phyloP scores from a whole-genome alignment of 306 rosid species.

The Herpetospermum pedunculosum region DNA sequence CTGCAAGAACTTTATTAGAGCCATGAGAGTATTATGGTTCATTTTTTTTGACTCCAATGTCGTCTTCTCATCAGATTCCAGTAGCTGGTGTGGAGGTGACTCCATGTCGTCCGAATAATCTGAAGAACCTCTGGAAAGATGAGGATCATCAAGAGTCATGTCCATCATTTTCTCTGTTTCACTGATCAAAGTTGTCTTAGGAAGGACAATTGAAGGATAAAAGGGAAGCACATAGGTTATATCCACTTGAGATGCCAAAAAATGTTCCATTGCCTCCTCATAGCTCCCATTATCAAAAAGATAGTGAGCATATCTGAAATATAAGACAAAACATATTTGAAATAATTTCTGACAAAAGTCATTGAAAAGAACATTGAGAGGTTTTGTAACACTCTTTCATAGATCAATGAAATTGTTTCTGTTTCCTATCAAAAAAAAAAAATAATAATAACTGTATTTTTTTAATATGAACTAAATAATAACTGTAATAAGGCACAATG shows the following conservation, averaged over 20 bases:
- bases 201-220: conserved; percentile 75
- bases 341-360: neutral
- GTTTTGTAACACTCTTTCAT: too few relatives aligned
- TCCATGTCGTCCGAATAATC: conserved; percentile 89
- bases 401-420: too few relatives aligned
- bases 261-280: conserved; percentile 97
- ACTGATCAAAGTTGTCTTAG: conserved; percentile 52
- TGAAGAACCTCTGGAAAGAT: conserved; percentile 73
- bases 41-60: conserved; percentile 76
- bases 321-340: conserved; percentile 1
- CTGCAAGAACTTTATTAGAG: conserved; percentile 85
- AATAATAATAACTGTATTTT: too few relatives aligned
- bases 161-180: conserved; percentile 70
- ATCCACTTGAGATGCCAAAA: conserved; percentile 82
- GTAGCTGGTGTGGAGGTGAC: conserved; percentile 25
- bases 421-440: too few relatives aligned
- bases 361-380: neutral
- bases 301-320: conserved; percentile 83
- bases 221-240: conserved; percentile 80
- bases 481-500: neutral
- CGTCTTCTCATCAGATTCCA: conserved; percentile 52
- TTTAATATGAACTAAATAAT: too few relatives aligned
- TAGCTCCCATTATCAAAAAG: conserved; percentile 89
- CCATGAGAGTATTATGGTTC: conserved; percentile 95
- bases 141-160: conserved; percentile 40